Evolutionary conservation across 179 eudicot genomes (phyloP).

Genomic region (Actinidia arguta): DNA sequence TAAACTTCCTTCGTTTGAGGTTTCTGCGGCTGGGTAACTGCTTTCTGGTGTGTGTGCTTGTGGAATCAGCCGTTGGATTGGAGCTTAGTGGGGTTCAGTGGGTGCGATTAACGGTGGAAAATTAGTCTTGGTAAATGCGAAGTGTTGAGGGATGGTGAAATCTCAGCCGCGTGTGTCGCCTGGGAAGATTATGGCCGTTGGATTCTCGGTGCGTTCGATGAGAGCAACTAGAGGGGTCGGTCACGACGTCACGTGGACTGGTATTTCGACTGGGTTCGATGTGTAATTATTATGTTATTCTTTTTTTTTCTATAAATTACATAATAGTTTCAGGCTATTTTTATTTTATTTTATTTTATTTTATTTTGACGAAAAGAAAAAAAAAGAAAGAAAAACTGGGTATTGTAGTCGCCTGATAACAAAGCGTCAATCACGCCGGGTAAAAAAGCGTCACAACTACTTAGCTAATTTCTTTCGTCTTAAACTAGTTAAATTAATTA

Average conservation of each 20-base stretch:
- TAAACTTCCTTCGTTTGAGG: background rate
- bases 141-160: slow-evolving; percentile 3
- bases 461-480: too few relatives aligned
- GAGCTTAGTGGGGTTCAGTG: background rate
- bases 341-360: too few relatives aligned
- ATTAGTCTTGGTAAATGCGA: slow-evolving; percentile 14
- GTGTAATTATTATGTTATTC: background rate
- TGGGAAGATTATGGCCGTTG: slow-evolving; percentile 15
- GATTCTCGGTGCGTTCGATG: slow-evolving; percentile 6
- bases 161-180: slow-evolving; percentile 7
- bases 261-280: background rate
- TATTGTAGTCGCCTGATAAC: too few relatives aligned
- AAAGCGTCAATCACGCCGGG: too few relatives aligned
- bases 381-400: too few relatives aligned
- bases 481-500: too few relatives aligned
- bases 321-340: too few relatives aligned
- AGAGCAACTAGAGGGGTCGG: background rate
- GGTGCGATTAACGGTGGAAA: slow-evolving; percentile 7
- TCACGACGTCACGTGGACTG: slow-evolving; percentile 5
- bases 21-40: background rate
- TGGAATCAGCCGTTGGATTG: slow-evolving; percentile 16
- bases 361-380: too few relatives aligned
- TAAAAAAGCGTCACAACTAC: too few relatives aligned
- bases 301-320: too few relatives aligned
- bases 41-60: background rate